phyloP scores from a whole-genome alignment of 2,329 filamentous ascomycete species.

The Coccinonectria pachysandricola region DNA sequence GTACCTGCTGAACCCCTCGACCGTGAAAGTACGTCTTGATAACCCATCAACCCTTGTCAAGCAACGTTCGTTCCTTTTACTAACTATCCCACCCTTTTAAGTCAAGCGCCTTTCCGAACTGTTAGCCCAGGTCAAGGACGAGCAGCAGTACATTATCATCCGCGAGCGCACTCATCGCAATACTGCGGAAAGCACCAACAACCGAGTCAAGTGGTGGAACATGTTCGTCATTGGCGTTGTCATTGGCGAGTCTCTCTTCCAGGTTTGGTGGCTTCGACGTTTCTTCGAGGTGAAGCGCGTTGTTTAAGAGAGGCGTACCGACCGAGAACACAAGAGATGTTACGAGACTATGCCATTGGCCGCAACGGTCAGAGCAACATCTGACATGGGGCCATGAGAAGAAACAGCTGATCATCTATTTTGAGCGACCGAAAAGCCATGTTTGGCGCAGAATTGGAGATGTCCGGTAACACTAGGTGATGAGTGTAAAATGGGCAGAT shows the following conservation, averaged over 20 bases:
- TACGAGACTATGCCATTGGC: constrained; percentile 2
- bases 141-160: constrained; percentile 93
- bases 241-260: constrained; percentile 86
- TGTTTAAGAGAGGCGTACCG: too few relatives aligned
- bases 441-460: too few relatives aligned
- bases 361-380: too few relatives aligned
- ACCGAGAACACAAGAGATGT: too few relatives aligned
- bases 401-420: too few relatives aligned
- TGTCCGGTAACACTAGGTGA: too few relatives aligned
- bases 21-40: constrained; percentile 62
- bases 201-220: constrained; percentile 98
- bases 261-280: constrained; percentile 98
- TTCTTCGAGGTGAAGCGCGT: constrained; percentile 85
- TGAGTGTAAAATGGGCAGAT: too few relatives aligned
- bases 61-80: constrained; percentile 4
- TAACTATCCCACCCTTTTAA: constrained; percentile 24
- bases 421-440: too few relatives aligned
- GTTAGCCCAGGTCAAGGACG: constrained; percentile 87
- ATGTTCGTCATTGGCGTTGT: constrained; percentile 88
- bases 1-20: constrained; percentile 80
- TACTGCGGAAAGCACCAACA: constrained; percentile 97
- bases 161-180: constrained; percentile 95
- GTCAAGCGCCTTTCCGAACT: constrained; percentile 78
- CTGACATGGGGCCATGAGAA: too few relatives aligned
- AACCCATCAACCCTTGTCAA: neutral